A percentile compares a stretch with the other conserved stretches of the same genome.
Conservation (phyloP, 2,329 filamentous ascomycete species). For the Xylaria sp. region DNA sequence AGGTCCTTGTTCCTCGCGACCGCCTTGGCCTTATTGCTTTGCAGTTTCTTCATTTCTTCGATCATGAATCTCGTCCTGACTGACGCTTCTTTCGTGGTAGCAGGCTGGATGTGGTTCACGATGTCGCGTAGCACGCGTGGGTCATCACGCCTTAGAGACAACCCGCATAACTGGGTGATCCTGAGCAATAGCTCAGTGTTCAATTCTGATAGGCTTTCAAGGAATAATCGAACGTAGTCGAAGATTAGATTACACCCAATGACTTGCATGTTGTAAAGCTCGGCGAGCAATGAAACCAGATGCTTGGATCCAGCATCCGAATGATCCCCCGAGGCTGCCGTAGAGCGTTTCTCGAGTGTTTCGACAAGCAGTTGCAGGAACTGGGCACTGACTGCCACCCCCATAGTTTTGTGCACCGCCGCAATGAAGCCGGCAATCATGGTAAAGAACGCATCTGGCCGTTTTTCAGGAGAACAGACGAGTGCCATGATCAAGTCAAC, state of each 20-base stretch:
- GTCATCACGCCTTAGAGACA: constrained; percentile 86
- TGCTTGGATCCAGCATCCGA: constrained; percentile 51
- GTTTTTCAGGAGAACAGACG: constrained; percentile 75
- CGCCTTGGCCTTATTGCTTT: constrained; percentile 89
- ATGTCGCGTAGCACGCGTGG: constrained; percentile 88
- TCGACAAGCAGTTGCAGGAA: constrained; percentile 79
- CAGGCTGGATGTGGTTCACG: constrained; percentile 76
- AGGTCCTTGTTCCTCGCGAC: constrained; percentile 72
- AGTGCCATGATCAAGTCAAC: constrained; percentile 80
- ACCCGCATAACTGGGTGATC: constrained; percentile 81
- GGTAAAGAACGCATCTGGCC: constrained; percentile 89
- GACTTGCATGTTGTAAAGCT: constrained; percentile 92
- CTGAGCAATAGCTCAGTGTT: constrained; percentile 89
- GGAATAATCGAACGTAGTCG: constrained; percentile 83
- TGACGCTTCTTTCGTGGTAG: constrained; percentile 74
- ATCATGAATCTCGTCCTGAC: constrained; percentile 97
- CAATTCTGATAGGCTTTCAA: constrained; percentile 76
- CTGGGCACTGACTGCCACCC: constrained; percentile 88
- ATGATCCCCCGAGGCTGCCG: constrained; percentile 45
- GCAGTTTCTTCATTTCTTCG: constrained; percentile 91
- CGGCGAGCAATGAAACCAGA: constrained; percentile 78
- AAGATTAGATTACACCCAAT: constrained; percentile 84
- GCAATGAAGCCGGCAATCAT: constrained; percentile 89
- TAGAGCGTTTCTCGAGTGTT: constrained; percentile 72
- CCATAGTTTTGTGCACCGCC: constrained; percentile 84